Evolutionary conservation across 768 basidiomycete species (phyloP), one percentile per base, ranked within the genome.

Genomic region (Crepidotus variabilis): DNA sequence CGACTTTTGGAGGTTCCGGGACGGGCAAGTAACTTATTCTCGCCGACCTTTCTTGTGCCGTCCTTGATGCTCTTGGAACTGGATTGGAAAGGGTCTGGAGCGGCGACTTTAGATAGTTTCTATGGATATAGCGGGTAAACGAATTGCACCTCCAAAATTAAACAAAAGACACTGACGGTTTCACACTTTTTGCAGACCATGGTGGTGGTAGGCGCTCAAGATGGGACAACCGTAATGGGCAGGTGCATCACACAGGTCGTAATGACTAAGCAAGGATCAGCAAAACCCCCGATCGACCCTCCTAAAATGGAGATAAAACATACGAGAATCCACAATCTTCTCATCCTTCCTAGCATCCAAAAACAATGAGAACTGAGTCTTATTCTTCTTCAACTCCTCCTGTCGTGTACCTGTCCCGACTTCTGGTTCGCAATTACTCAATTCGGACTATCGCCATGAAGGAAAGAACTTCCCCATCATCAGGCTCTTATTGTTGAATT

Each of bases 131-230:
- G 34, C 54, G 63, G 52, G 50, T 60, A 59, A 56, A 43, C n/a
- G 13, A 21, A 39, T 51, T 49, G 47, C 28, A 56, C 61, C 58
- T 59, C 45, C 57, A 62, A 57, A 51, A 55, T 16, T 60, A 61
- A 54, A 54, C 62, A 61, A 69, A 62, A 67, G 59, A 69, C 28
- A 28, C 79, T 43, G 57, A 83, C 90, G 71, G 80, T 76, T 74
- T 91, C 89, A 71, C 91, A 93, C 78, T 90, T 93, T 72, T 81
- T 86, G 77, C 91, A 93, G 61, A 93, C 91, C 91, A 93, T 93
- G 72, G 56, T 65, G 61, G 60, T 58, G 63, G 63, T 47, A 43
- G 64, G 61, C 63, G 67, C 64, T 61, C 64, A 60, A 68, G 63
- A 61, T 57, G 49, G 51, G 65, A 63, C 50, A 57, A 53, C 35